Base-by-base conservation (phyloP, 768 basidiomycete species). In the Mycena belliarum region DNA sequence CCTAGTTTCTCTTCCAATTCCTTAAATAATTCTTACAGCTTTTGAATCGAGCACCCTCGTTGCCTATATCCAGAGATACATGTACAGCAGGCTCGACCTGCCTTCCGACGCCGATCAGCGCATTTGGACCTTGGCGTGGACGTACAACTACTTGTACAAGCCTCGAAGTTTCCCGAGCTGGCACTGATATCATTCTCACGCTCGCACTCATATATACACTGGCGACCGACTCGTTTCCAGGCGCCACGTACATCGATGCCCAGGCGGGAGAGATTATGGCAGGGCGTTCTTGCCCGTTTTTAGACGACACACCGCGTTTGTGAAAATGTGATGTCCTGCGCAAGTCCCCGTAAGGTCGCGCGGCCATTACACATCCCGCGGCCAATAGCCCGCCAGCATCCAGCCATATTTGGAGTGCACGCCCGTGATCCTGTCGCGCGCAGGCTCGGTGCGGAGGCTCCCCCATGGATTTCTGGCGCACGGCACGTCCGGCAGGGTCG, bases 241-340 rank as follows among this genome's bases (percentile, higher is more conserved):
- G 37, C 47, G 49, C 49, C 55, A 56, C 55, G 44, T 35, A 26
- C 55, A 56, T 53, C 52, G 42, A 35, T 43, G 41, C 49, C 48
- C 24, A 33, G 20, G 46, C 45, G 44, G 46, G 52, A 21, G 45
- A 54, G 47, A 55, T 40, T 20, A 4, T 26, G 24, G 4, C 0
- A 21, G 32, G 41, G 47, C 42, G 11, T 28, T 25, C 15, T 26
- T 23, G 18, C 38, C 46, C 47, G 41, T 23, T 33, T 55, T 41
- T 11, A 23, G 7, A 8, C 20, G 33, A 37, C 33, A 43, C 43
- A 2, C 24, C 25, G 43, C 16, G 5, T 44, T 24, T n/a, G n/a
- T n/a, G n/a, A n/a, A n/a, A n/a, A n/a, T n/a, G n/a, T n/a, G n/a
- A n/a, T n/a, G n/a, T n/a, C n/a, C n/a, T n/a, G 29, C 12, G 7